A percentile compares a stretch with the other conserved stretches of the same genome.
Evolutionary conservation across 2,329 filamentous ascomycete species (phyloP).

Genomic region (Bipolaris bicolor): DNA sequence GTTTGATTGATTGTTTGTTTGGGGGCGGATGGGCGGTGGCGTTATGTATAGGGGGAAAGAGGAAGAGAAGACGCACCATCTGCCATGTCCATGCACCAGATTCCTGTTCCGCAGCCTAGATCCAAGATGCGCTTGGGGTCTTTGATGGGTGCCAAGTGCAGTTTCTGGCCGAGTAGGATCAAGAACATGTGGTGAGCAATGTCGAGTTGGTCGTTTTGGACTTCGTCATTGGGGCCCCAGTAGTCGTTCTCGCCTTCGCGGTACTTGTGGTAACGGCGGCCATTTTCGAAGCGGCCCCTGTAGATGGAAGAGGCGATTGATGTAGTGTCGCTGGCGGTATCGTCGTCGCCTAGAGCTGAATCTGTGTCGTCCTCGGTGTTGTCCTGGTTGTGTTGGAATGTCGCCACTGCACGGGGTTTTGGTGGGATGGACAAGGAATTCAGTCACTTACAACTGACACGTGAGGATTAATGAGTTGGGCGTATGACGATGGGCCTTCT

Average conservation of each 20-base stretch:
- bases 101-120: slow-evolving; percentile 38
- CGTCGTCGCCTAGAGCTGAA: slow-evolving; percentile 19
- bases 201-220: slow-evolving; percentile 37
- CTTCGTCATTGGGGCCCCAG: slow-evolving; percentile 41
- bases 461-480: slow-evolving; percentile 19
- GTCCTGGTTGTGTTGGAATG: slow-evolving; percentile 6
- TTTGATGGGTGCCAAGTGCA: slow-evolving; percentile 32
- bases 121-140: slow-evolving; percentile 30
- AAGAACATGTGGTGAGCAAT: slow-evolving; percentile 38
- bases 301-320: slow-evolving; percentile 40
- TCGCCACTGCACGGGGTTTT: background rate
- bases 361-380: slow-evolving; percentile 25
- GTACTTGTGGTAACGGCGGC: slow-evolving; percentile 43
- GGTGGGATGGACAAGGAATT: background rate
- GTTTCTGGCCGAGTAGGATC: slow-evolving; percentile 29
- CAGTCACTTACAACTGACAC: slow-evolving; percentile 16
- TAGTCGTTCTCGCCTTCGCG: slow-evolving; percentile 41
- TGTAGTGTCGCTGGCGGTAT: slow-evolving; percentile 35
- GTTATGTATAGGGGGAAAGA: background rate
- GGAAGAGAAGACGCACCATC: slow-evolving; percentile 14
- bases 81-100: slow-evolving; percentile 40
- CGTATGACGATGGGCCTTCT: slow-evolving; percentile 12
- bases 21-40: background rate
- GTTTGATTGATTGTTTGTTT: background rate
- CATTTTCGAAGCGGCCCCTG: slow-evolving; percentile 41